Evolutionary conservation across 768 basidiomycete genomes (phyloP).

Genomic region (Auricularia heimuer): DNA sequence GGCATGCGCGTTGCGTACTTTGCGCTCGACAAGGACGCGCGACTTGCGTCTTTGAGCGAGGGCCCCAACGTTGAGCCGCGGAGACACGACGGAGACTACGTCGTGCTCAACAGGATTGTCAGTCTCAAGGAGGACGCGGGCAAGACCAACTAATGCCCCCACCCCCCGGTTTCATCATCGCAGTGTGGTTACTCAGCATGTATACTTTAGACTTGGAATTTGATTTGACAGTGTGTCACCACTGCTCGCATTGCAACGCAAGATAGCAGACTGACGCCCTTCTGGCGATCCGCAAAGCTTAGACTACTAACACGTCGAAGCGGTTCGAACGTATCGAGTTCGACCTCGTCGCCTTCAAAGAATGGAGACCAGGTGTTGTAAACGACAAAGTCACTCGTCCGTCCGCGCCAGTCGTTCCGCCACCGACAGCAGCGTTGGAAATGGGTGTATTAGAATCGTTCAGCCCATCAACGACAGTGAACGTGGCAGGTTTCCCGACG

Average conservation of each 20-base stretch:
- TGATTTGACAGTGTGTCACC: background rate
- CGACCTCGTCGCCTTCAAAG: constrained; percentile 25
- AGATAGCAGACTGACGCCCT: background rate
- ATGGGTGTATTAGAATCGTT: constrained; percentile 20
- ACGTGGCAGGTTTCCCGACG: constrained; percentile 17
- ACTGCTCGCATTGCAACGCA: too few relatives aligned
- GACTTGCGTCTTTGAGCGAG: constrained; percentile 54
- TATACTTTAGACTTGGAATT: background rate
- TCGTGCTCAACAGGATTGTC: constrained; percentile 88
- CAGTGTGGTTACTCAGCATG: background rate
- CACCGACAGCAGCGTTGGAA: constrained; percentile 13
- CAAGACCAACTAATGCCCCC: constrained; percentile 33
- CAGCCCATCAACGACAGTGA: constrained; percentile 30
- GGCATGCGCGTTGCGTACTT: constrained; percentile 94
- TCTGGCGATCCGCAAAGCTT: background rate
- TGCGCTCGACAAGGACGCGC: constrained; percentile 79
- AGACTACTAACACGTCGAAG: constrained; percentile 10
- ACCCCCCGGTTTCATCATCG: background rate
- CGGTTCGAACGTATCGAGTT: constrained; percentile 26
- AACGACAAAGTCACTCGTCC: constrained; percentile 24
- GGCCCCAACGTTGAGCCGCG: constrained; percentile 31
- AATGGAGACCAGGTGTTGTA: constrained; percentile 14
- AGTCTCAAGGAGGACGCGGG: constrained; percentile 91
- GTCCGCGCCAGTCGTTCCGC: constrained; percentile 13
- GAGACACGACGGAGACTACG: constrained; percentile 57